Percentiles rank a stretch among this genome's conserved stretches.
phyloP scores from a whole-genome alignment of 345 rosid genomes.

The Lepidium aucheri region DNA sequence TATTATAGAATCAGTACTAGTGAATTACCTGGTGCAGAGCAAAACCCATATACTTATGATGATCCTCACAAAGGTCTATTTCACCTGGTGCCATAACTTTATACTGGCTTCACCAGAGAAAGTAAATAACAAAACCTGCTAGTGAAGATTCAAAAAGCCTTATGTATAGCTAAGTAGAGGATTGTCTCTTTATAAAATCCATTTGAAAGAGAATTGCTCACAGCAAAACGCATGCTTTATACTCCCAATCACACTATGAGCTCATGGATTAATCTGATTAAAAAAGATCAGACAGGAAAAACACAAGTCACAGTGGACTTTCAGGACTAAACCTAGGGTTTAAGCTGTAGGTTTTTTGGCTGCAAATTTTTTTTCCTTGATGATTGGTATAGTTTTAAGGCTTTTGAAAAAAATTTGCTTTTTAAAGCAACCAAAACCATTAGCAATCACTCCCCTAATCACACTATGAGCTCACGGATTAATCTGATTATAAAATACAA shows the following conservation, averaged over 20 bases:
- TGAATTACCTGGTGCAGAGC: slow-evolving; percentile 49
- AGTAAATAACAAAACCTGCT: not conserved
- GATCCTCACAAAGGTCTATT: slow-evolving; percentile 9
- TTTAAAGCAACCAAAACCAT: too few relatives aligned
- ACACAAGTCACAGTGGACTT: not conserved
- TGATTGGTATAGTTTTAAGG: too few relatives aligned
- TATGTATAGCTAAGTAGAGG: not conserved
- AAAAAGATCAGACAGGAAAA: not conserved
- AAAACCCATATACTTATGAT: slow-evolving; percentile 42
- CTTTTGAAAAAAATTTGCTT: too few relatives aligned
- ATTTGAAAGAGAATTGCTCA: not conserved
- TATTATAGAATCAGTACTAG: not conserved
- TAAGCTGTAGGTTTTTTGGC: too few relatives aligned
- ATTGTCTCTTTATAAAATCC: not conserved
- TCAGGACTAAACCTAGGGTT: not conserved
- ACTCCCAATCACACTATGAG: too few relatives aligned
- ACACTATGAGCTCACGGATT: too few relatives aligned
- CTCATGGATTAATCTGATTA: too few relatives aligned
- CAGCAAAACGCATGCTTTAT: not conserved
- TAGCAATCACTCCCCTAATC: too few relatives aligned
- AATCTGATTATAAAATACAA: not conserved
- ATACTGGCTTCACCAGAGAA: not conserved
- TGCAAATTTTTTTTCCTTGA: too few relatives aligned
- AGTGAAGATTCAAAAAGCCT: not conserved
- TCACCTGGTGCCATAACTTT: slow-evolving; percentile 22